A percentile compares a stretch with the other conserved stretches of the same genome.
phyloP scores from a whole-genome alignment of 352 stramenopile species.

The Sclerospora graminicola region DNA sequence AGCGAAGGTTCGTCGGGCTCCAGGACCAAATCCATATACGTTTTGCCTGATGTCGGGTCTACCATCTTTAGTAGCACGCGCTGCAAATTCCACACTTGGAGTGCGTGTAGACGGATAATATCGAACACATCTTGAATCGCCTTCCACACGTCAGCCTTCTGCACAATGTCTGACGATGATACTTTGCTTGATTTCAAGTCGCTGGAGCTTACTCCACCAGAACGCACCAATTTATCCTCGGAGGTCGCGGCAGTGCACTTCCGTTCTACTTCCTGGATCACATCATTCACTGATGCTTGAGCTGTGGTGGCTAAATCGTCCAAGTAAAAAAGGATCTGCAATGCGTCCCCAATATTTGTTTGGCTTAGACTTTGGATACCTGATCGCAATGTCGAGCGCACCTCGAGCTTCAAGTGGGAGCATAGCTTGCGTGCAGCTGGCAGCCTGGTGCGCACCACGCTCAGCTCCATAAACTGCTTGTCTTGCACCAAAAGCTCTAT shows the following conservation, averaged over 20 bases:
- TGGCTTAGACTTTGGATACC: conserved; percentile 54
- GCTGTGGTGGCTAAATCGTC: conserved; percentile 49
- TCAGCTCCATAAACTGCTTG: conserved; percentile 52
- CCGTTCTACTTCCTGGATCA: conserved; percentile 73
- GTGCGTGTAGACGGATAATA: conserved; percentile 42
- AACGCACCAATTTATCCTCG: conserved; percentile 48
- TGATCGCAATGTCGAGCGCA: conserved; percentile 32
- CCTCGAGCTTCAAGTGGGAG: conserved; percentile 39
- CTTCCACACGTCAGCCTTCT: conserved; percentile 74
- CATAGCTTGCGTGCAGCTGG: conserved; percentile 38
- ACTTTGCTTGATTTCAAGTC: conserved; percentile 19
- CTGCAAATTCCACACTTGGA: conserved; percentile 83
- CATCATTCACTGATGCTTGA: conserved; percentile 68
- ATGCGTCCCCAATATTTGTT: conserved; percentile 53
- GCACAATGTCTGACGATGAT: conserved; percentile 17
- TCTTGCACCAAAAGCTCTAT: conserved; percentile 50
- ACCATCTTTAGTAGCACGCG: conserved; percentile 77
- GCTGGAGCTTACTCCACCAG: conserved; percentile 6
- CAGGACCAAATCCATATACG: conserved; percentile 65
- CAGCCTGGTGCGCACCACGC: conserved; percentile 43
- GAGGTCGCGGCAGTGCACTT: conserved; percentile 46
- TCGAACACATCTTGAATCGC: conserved; percentile 75
- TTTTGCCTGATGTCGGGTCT: conserved; percentile 29
- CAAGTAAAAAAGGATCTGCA: conserved; percentile 77
- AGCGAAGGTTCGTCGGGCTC: conserved; percentile 64